These are phyloP conservation scores for Hypoxylon sp. DNA, from an alignment of 2,329 filamentous ascomycete genomes.

Conservation along the genomic window DNA sequence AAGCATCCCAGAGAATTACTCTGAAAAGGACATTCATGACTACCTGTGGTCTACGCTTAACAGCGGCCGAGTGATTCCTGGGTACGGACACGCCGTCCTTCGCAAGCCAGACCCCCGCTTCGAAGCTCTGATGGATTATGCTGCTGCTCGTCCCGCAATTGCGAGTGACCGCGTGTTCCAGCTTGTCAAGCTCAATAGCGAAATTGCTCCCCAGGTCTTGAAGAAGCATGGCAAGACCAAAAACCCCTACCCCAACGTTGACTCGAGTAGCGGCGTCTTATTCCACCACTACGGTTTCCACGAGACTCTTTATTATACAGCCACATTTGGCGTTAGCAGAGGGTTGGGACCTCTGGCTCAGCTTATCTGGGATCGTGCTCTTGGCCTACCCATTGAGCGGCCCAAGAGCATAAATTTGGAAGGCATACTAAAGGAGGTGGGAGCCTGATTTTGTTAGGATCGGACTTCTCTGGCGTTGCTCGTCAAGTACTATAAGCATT, in stretches of 20 bases:
- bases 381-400: slow-evolving; percentile 95
- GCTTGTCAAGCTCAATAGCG: slow-evolving; percentile 92
- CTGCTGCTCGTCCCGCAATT: slow-evolving; percentile 86
- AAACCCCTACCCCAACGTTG: slow-evolving; percentile 98
- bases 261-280: slow-evolving; percentile 91
- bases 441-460: slow-evolving; percentile 50
- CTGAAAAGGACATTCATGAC: slow-evolving; percentile 84
- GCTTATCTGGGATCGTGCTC: slow-evolving; percentile 93
- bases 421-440: slow-evolving; percentile 81
- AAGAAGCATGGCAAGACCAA: slow-evolving; percentile 98
- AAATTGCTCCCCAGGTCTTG: slow-evolving; percentile 90
- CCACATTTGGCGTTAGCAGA: slow-evolving; percentile 77
- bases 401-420: slow-evolving; percentile 97
- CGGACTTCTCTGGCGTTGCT: slow-evolving; percentile 30
- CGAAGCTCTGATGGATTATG: slow-evolving; percentile 97
- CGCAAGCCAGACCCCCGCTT: slow-evolving; percentile 98
- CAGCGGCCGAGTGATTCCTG: slow-evolving; percentile 92
- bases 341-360: slow-evolving; percentile 91
- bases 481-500: slow-evolving; percentile 38
- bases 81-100: slow-evolving; percentile 95
- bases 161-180: slow-evolving; percentile 90
- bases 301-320: slow-evolving; percentile 94
- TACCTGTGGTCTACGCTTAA: slow-evolving; percentile 96
- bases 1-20: slow-evolving; percentile 82
- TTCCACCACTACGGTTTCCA: slow-evolving; percentile 99